phyloP scores from a whole-genome alignment of 768 basidiomycete species.

The Termitomyces sp. region DNA sequence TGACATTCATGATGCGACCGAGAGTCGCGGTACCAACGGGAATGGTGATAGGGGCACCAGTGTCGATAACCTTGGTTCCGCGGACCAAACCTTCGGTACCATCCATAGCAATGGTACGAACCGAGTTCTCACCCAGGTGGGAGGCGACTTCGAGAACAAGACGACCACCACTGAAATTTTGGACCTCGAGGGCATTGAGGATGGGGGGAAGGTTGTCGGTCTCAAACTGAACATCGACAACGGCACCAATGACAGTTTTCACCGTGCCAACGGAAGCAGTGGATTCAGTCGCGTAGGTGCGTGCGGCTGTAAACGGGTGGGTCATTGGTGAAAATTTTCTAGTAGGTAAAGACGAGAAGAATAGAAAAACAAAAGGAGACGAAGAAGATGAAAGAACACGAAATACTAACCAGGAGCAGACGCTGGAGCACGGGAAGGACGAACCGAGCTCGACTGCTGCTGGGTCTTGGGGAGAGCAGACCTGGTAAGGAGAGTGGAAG shows the following conservation, averaged over 20 bases:
- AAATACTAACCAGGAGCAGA: conserved; percentile 47
- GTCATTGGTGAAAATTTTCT: conserved; percentile 5
- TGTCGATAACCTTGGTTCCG: conserved; percentile 96
- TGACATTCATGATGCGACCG: conserved; percentile 99
- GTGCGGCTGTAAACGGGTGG: conserved; percentile 40
- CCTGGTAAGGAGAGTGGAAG: conserved; percentile 56
- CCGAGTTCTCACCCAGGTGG: conserved; percentile 98
- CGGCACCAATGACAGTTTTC: conserved; percentile 99
- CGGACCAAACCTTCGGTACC: conserved; percentile 99
- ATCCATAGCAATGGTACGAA: conserved; percentile 99
- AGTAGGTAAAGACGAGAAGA: background rate
- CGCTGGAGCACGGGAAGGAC: conserved; percentile 42
- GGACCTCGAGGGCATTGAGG: conserved; percentile 97
- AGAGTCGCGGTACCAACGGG: conserved; percentile 94
- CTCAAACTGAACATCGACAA: conserved; percentile 99
- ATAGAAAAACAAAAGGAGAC: background rate
- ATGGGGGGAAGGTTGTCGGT: conserved; percentile 93
- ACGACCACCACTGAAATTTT: conserved; percentile 89
- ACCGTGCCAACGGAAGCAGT: conserved; percentile 70
- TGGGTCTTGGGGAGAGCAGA: conserved; percentile 41
- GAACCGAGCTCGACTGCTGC: conserved; percentile 42
- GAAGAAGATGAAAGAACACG: conserved; percentile 1
- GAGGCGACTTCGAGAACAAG: conserved; percentile 99
- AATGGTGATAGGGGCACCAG: conserved; percentile 93
- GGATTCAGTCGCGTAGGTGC: conserved; percentile 90